phyloP scores from a whole-genome alignment of 2,329 filamentous ascomycete species.

The Elsinoe fawcettii region DNA sequence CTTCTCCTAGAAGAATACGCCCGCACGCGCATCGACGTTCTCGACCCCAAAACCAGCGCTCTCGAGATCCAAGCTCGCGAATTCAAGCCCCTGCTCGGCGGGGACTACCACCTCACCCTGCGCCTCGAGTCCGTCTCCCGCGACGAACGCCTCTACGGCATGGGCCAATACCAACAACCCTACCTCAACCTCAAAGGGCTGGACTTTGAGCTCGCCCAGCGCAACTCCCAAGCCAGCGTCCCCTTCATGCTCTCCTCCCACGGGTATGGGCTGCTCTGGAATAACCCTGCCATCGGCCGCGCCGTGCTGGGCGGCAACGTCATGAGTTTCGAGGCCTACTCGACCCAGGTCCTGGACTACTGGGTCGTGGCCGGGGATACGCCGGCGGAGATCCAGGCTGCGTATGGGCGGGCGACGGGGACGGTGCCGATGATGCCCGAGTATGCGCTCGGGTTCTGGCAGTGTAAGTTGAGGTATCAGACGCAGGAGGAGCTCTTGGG shows the following conservation, averaged over 20 bases:
- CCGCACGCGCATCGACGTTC: conserved; percentile 43
- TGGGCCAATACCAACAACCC: conserved; percentile 62
- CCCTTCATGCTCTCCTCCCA: conserved; percentile 54
- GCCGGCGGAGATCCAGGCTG: conserved; percentile 49
- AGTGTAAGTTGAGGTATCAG: conserved; percentile 59
- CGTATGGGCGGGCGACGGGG: conserved; percentile 51
- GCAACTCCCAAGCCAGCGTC: conserved; percentile 59
- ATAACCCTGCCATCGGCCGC: conserved; percentile 55
- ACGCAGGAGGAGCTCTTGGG: conserved; percentile 56
- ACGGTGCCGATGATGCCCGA: conserved; percentile 60
- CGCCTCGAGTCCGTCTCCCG: conserved; percentile 49
- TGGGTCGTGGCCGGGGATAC: conserved; percentile 55
- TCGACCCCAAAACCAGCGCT: conserved; percentile 53
- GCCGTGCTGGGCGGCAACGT: conserved; percentile 54
- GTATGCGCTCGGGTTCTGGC: conserved; percentile 61
- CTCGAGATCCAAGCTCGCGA: conserved; percentile 51
- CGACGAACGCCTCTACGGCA: conserved; percentile 57
- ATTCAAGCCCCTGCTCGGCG: conserved; percentile 46
- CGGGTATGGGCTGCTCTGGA: conserved; percentile 60
- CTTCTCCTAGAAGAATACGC: conserved; percentile 48
- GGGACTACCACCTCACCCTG: conserved; percentile 50
- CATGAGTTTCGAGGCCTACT: conserved; percentile 54
- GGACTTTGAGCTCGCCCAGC: conserved; percentile 57
- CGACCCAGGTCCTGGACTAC: conserved; percentile 53
- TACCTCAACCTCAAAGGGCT: conserved; percentile 55